A percentile compares a stretch with the other conserved stretches of the same genome.
Evolutionary conservation across 306 rosid genomes (phyloP).

Genomic region (Vicia villosa): DNA sequence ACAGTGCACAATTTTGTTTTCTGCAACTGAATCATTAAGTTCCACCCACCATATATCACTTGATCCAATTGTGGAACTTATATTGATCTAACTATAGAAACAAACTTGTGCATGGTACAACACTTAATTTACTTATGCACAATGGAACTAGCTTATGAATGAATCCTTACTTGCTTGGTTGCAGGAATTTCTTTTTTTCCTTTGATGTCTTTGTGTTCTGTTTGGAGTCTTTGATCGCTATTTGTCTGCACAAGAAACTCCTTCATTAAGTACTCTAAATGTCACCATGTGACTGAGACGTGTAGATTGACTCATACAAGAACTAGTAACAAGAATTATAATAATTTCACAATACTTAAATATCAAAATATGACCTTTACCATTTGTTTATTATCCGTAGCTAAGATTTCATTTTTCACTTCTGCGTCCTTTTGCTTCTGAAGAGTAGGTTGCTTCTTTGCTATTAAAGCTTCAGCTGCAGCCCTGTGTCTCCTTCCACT

Average conservation of each 20-base stretch:
- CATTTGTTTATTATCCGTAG: not conserved
- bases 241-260: not conserved
- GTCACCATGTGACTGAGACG: not conserved
- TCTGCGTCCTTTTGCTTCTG: not conserved
- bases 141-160: not conserved
- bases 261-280: not conserved
- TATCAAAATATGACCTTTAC: not conserved
- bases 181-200: not conserved
- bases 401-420: not conserved
- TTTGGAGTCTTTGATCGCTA: not conserved
- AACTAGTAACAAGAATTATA: not conserved
- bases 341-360: not conserved
- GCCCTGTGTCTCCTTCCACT: constrained; percentile 44
- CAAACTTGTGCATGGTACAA: no score
- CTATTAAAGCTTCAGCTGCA: constrained; percentile 33
- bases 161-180: not conserved
- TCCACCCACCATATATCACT: no score
- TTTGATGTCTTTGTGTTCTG: not conserved
- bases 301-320: not conserved
- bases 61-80: no score
- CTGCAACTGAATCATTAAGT: no score
- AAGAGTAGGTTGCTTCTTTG: constrained; percentile 17
- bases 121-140: no score
- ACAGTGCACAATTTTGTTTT: no score
- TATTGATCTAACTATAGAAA: no score